Percentiles rank a stretch among this genome's conserved stretches.
Evolutionary conservation across 768 basidiomycete genomes (phyloP).

Genomic region (Astraeus odoratus): DNA sequence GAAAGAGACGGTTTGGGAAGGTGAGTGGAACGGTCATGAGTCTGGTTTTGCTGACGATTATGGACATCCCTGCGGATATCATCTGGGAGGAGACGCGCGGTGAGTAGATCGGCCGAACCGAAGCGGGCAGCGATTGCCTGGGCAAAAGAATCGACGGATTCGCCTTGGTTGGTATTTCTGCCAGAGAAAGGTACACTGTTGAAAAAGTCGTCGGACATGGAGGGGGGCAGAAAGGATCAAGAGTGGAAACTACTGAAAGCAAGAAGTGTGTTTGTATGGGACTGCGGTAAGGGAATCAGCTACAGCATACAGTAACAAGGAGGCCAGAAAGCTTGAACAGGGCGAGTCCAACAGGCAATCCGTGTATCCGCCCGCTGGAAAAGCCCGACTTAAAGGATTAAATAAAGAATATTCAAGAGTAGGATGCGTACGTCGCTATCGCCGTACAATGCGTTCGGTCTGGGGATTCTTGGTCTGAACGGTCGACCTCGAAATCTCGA

Average conservation of each 20-base stretch:
- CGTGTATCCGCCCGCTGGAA: neutral
- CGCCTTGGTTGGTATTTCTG: conserved; percentile 10
- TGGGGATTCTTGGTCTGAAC: neutral
- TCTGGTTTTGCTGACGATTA: conserved; percentile 11
- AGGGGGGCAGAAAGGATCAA: neutral
- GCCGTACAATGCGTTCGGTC: no score
- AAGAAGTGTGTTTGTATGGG: no score
- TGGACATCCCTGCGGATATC: conserved; percentile 6
- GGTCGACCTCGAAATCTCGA: neutral
- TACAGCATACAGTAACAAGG: neutral
- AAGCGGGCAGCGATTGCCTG: conserved; percentile 47
- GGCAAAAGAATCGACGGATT: conserved; percentile 41
- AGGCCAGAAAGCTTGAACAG: neutral
- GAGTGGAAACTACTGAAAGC: neutral
- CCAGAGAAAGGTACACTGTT: conserved; percentile 23
- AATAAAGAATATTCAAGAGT: neutral
- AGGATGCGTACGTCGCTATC: neutral
- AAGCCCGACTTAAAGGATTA: neutral
- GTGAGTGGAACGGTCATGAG: conserved; percentile 2
- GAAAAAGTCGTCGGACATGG: conserved; percentile 38
- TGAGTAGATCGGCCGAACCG: conserved; percentile 30
- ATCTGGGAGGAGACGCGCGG: conserved; percentile 29
- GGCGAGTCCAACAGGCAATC: neutral
- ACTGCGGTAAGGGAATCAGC: neutral
- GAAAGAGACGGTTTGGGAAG: conserved; percentile 19